These are phyloP conservation scores for Hansenula sp. DNA, from an alignment of 1,139 yeast genomes.

Conservation along the genomic window DNA sequence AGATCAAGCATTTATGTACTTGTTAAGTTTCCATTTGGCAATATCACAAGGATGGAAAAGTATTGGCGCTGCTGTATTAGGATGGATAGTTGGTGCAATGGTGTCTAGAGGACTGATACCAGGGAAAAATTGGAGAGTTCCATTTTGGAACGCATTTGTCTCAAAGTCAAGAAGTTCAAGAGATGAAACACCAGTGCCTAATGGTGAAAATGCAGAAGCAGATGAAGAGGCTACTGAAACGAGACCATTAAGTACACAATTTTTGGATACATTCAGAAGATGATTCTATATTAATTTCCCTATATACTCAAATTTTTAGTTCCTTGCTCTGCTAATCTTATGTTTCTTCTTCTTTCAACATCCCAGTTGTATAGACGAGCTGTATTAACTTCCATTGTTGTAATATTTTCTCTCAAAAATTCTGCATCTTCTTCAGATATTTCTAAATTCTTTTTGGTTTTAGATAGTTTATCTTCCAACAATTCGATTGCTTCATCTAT, in stretches of 20 bases:
- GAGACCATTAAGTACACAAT: conserved; percentile 53
- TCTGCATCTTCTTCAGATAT: conserved; percentile 81
- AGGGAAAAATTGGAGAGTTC: conserved; percentile 51
- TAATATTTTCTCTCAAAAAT: conserved; percentile 84
- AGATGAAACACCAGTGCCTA: conserved; percentile 12
- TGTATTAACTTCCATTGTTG: conserved; percentile 97
- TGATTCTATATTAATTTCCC: conserved; percentile 6
- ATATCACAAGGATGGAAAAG: conserved; percentile 51
- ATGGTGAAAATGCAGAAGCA: conserved; percentile 19
- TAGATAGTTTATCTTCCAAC: conserved; percentile 55
- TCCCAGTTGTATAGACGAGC: conserved; percentile 97
- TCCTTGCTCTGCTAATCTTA: conserved; percentile 36
- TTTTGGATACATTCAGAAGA: conserved; percentile 51
- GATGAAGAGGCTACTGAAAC: conserved; percentile 49
- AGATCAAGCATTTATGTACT: conserved; percentile 55
- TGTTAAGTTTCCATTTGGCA: conserved; percentile 46
- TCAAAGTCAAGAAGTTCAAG: conserved; percentile 6
- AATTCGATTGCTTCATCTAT: conserved; percentile 79
- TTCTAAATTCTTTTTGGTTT: conserved; percentile 55
- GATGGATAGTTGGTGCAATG: conserved; percentile 57
- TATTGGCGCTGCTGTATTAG: conserved; percentile 47
- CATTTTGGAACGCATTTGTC: conserved; percentile 27
- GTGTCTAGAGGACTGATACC: conserved; percentile 54
- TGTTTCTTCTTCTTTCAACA: conserved; percentile 66
- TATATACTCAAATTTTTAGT: conserved; percentile 33